A percentile compares a stretch with the other conserved stretches of the same genome.
phyloP scores from a whole-genome alignment of 192 early-diverging fungal genomes.

The Backusella psychrophila region DNA sequence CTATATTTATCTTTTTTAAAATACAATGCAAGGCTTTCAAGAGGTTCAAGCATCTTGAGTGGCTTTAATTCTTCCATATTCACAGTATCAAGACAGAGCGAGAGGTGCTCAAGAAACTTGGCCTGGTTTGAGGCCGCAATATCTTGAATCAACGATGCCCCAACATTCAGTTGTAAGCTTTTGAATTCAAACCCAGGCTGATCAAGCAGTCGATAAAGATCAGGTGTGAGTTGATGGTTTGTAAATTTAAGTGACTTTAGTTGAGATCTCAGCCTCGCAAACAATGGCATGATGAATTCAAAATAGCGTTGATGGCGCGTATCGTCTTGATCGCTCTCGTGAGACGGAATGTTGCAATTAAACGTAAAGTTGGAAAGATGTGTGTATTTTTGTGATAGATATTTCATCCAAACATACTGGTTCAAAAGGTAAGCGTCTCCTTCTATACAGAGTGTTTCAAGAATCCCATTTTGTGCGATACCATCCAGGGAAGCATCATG shows the following conservation, averaged over 20 bases:
- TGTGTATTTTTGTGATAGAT: background rate
- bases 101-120: background rate
- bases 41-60: background rate
- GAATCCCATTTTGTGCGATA: background rate
- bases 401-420: background rate
- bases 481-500: background rate
- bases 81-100: background rate
- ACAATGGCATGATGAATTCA: background rate
- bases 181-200: background rate
- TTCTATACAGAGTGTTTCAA: background rate
- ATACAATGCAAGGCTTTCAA: background rate
- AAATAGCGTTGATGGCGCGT: background rate
- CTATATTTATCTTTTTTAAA: background rate
- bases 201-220: background rate
- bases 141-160: background rate
- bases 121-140: background rate
- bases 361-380: background rate
- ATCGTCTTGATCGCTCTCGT: background rate
- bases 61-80: background rate
- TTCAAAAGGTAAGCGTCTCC: background rate
- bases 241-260: background rate
- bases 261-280: background rate
- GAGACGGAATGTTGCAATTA: background rate
- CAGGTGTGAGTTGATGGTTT: background rate
- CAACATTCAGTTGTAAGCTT: background rate